Conservation (phyloP, 2,329 filamentous ascomycete genomes). For the Ophiostoma himal-ulmi region DNA sequence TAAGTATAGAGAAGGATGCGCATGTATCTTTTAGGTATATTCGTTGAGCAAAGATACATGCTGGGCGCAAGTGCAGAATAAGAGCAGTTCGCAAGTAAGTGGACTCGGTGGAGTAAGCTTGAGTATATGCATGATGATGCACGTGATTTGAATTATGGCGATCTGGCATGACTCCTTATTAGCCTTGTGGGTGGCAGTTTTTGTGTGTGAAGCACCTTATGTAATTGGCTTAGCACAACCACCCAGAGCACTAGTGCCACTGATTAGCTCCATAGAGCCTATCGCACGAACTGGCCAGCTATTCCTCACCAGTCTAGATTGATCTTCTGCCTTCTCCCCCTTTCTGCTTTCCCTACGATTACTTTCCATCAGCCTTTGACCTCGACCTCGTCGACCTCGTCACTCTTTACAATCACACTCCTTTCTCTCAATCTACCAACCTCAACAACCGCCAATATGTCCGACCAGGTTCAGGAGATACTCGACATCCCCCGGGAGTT, state of each 20-base stretch:
- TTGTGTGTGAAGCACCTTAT: conserved; percentile 1
- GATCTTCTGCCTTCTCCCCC: conserved; percentile 12
- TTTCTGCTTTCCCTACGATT: conserved; percentile 13
- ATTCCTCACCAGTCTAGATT: neutral
- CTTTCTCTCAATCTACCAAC: neutral
- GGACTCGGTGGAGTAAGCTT: neutral
- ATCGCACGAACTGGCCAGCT: conserved; percentile 17
- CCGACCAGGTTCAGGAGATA: conserved; percentile 64
- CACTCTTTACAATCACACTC: neutral
- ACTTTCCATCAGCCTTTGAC: neutral
- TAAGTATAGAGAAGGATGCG: neutral
- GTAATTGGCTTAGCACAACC: neutral
- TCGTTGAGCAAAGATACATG: neutral
- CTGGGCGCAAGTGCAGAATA: neutral
- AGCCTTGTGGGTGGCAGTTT: neutral
- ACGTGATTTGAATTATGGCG: conserved; percentile 21
- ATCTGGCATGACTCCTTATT: conserved; percentile 25
- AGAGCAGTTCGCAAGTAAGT: neutral
- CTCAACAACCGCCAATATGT: conserved; percentile 42
- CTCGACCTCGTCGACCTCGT: neutral
- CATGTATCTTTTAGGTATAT: neutral
- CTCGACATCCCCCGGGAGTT: conserved; percentile 64
- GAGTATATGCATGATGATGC: neutral
- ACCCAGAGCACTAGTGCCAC: neutral
- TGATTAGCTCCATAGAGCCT: neutral